Percentiles rank a stretch among this genome's conserved stretches.
Conservation (phyloP, 345 rosid species). For the Salix purpurea region DNA sequence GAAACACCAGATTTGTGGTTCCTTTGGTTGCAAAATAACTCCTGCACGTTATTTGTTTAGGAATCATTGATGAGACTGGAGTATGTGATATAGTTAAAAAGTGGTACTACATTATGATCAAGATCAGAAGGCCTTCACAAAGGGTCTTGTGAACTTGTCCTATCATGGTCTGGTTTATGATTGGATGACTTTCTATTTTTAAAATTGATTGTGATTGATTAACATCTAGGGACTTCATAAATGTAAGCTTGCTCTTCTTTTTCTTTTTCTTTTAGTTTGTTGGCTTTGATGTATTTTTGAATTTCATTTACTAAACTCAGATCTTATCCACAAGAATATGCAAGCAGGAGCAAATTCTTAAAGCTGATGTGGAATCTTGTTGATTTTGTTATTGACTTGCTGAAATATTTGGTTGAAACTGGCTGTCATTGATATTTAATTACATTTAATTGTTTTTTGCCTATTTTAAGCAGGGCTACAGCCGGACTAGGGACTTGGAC, state of each 20-base stretch:
- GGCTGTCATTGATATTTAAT: background rate
- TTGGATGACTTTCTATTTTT: background rate
- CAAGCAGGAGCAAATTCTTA: background rate
- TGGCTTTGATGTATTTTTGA: background rate
- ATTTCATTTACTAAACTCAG: background rate
- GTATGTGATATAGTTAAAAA: background rate
- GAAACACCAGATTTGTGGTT: background rate
- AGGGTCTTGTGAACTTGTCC: background rate
- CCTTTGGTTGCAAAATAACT: background rate
- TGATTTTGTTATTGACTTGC: background rate
- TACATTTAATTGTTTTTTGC: background rate
- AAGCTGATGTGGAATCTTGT: background rate
- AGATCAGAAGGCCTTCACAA: background rate
- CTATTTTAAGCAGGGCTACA: constrained; percentile 59
- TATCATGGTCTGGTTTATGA: background rate
- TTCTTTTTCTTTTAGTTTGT: background rate
- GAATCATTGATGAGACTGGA: background rate
- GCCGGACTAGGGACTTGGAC: constrained; percentile 83
- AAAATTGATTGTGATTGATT: background rate
- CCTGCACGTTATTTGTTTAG: background rate
- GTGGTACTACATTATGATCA: background rate
- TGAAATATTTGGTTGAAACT: background rate
- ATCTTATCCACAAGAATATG: background rate
- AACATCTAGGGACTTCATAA: background rate
- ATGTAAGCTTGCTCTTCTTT: background rate